Evolutionary conservation across 495 filamentous ascomycete genomes (phyloP).

Genomic region (Trichocladium antarcticum): DNA sequence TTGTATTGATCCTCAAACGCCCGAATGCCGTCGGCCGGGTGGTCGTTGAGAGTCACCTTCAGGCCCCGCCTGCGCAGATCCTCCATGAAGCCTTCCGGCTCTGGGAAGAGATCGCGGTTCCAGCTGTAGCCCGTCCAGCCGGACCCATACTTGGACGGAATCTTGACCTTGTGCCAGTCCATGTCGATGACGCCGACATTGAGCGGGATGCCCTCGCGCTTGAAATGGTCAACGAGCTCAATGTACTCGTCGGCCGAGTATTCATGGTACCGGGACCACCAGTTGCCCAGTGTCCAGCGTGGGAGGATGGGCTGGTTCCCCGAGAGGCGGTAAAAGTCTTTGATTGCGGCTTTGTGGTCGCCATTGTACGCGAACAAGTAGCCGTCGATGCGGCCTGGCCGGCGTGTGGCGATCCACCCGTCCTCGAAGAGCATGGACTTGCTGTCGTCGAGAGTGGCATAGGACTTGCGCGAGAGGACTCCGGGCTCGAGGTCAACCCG

Average conservation of each 20-base stretch:
- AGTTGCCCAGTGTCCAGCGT: constrained; percentile 49
- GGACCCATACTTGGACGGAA: constrained; percentile 24
- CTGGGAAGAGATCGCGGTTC: constrained; percentile 45
- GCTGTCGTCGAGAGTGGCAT: constrained; percentile 43
- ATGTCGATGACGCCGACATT: constrained; percentile 48
- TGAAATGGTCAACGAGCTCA: constrained; percentile 41
- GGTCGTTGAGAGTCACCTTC: constrained; percentile 45
- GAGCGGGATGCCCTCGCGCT: constrained; percentile 38
- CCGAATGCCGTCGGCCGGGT: constrained; percentile 45
- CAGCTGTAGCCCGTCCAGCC: constrained; percentile 55
- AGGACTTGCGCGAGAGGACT: constrained; percentile 37
- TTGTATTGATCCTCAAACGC: constrained; percentile 43
- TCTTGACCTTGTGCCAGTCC: constrained; percentile 48
- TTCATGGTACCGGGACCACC: constrained; percentile 51
- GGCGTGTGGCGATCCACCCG: constrained; percentile 37
- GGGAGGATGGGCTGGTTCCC: constrained; percentile 46
- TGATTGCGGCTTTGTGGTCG: constrained; percentile 44
- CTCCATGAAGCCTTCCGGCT: constrained; percentile 35
- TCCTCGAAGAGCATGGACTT: constrained; percentile 46
- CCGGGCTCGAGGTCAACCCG: constrained; percentile 38
- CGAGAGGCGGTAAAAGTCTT: constrained; percentile 44
- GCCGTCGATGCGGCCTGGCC: constrained; percentile 40
- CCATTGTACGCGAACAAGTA: constrained; percentile 49
- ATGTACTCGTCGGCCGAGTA: constrained; percentile 43
- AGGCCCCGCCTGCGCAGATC: constrained; percentile 37